Evolutionary conservation across 305 asterid genomes (phyloP).

Genomic region (Solanum hybrid): DNA sequence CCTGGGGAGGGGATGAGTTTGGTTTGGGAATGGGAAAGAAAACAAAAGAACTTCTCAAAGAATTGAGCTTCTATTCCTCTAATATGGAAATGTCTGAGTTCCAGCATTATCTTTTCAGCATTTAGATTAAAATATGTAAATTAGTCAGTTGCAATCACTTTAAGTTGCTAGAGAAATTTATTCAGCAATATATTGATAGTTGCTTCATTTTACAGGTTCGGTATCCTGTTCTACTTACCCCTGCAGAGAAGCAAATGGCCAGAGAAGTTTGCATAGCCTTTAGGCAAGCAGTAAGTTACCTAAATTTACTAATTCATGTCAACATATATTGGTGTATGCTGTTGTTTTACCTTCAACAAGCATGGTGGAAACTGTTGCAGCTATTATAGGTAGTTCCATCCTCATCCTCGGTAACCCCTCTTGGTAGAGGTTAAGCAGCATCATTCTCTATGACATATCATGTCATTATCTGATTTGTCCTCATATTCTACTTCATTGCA

Average conservation of each 20-base stretch:
- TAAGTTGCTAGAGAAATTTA: neutral
- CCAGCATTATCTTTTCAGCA: neutral
- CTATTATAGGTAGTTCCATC: neutral
- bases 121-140: neutral
- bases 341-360: neutral
- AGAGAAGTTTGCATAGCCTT: constrained; percentile 83
- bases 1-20: neutral
- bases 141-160: neutral
- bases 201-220: constrained; percentile 49
- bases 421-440: neutral
- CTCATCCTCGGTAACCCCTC: neutral
- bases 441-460: neutral
- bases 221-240: constrained; percentile 85
- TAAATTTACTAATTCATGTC: neutral
- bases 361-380: neutral
- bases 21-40: neutral
- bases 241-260: constrained; percentile 73
- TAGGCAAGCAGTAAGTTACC: constrained; percentile 68
- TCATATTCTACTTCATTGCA: neutral
- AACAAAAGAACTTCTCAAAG: neutral
- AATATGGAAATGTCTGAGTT: neutral
- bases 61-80: neutral
- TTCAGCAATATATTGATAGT: neutral
- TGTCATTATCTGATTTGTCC: neutral
- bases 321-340: neutral